Evolutionary conservation across 2,329 filamentous ascomycete species (phyloP).

Genomic region (Aspergillus amoenus): DNA sequence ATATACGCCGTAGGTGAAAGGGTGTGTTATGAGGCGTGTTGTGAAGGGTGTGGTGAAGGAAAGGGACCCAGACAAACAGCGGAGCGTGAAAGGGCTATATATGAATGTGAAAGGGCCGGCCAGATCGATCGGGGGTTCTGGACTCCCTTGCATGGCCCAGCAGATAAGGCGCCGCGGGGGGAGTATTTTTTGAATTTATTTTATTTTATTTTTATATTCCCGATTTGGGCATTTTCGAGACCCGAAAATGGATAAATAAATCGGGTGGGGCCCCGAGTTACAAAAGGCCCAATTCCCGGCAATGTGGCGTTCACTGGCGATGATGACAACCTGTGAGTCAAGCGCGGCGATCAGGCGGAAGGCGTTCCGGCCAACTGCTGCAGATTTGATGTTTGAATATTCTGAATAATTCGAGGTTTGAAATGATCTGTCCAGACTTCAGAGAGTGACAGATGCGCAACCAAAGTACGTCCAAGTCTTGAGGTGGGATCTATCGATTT

Average conservation of each 20-base stretch:
- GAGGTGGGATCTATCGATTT: slow-evolving; percentile 8
- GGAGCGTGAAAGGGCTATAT: not conserved
- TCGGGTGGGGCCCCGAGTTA: slow-evolving; percentile 11
- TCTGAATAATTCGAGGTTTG: not conserved
- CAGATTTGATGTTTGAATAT: too few species aligned
- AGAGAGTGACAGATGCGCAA: not conserved
- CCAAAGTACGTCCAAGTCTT: not conserved
- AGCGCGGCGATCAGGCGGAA: slow-evolving; percentile 25
- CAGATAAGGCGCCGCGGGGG: slow-evolving; percentile 25
- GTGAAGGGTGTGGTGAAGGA: not conserved
- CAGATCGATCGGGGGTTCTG: slow-evolving; percentile 25
- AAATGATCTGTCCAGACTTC: not conserved
- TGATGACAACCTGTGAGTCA: slow-evolving; percentile 19
- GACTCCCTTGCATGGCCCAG: slow-evolving; percentile 29
- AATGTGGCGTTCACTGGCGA: slow-evolving; percentile 13
- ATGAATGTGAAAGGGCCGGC: slow-evolving; percentile 11
- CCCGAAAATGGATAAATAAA: slow-evolving; percentile 7
- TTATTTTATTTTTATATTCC: slow-evolving; percentile 9
- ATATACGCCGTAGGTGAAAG: not conserved
- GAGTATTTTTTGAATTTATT: slow-evolving; percentile 8
- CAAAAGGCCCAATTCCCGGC: slow-evolving; percentile 17
- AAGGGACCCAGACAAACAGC: not conserved
- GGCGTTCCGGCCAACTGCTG: slow-evolving; percentile 18
- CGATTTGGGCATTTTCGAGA: slow-evolving; percentile 3
- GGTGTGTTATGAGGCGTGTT: not conserved